A percentile compares a stretch with the other conserved stretches of the same genome.
Evolutionary conservation across 179 eudicot genomes (phyloP).

Genomic region (Beta lomatogona): DNA sequence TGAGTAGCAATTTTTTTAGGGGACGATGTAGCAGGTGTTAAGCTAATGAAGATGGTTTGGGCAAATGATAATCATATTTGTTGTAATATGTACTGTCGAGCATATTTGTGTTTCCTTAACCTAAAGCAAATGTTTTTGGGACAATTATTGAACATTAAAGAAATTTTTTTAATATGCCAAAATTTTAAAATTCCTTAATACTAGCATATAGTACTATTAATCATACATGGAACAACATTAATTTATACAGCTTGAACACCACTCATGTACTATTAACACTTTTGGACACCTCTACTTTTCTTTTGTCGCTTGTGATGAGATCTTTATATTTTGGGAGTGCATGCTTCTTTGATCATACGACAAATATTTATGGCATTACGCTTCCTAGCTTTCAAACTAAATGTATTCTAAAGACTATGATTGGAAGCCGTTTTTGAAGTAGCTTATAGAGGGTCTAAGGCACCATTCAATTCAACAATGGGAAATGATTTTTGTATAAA

Average conservation of each 20-base stretch:
- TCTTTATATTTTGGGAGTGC: neutral
- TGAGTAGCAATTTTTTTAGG: neutral
- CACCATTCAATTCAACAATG: too few relatives aligned
- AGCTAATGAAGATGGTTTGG: neutral
- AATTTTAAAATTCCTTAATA: constrained; percentile 10
- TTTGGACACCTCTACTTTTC: constrained; percentile 6
- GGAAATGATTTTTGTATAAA: too few relatives aligned
- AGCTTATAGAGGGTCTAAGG: too few relatives aligned
- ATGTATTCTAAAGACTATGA: too few relatives aligned
- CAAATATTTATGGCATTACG: neutral
- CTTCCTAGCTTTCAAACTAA: too few relatives aligned
- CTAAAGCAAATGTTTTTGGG: constrained; percentile 32
- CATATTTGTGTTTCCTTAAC: constrained; percentile 29
- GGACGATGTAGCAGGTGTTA: neutral
- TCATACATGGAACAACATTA: neutral
- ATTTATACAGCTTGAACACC: constrained; percentile 15
- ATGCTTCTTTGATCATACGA: constrained; percentile 1
- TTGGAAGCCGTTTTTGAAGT: too few relatives aligned
- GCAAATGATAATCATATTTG: neutral
- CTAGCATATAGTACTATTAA: neutral
- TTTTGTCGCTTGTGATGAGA: constrained; percentile 17
- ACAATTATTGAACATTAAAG: constrained; percentile 27
- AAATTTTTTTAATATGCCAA: neutral
- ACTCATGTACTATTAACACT: neutral
- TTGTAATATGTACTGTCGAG: neutral